phyloP scores from a whole-genome alignment of 2,329 filamentous ascomycete species.

The Thermothelomyces thermophilus region DNA sequence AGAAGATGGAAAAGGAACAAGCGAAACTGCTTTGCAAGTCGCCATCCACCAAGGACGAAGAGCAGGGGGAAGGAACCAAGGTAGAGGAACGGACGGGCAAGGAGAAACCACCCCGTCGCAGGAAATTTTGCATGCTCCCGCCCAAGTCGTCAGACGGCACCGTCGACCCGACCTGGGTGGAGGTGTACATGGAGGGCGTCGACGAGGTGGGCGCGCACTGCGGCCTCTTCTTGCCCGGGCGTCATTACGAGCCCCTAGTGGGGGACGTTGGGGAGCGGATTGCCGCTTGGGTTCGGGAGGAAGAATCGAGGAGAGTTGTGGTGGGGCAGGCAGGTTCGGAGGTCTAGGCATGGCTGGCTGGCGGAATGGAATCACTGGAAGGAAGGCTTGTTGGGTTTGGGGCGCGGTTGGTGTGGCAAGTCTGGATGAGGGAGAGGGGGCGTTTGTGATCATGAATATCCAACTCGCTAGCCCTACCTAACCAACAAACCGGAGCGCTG shows the following conservation, averaged over 20 bases:
- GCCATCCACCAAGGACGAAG: slow-evolving; percentile 17
- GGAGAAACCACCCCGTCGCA: slow-evolving; percentile 37
- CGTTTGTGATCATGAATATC: too few species aligned
- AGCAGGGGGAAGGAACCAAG: slow-evolving; percentile 4
- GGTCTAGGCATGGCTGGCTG: background rate
- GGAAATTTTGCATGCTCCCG: slow-evolving; percentile 75
- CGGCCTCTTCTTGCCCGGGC: slow-evolving; percentile 66
- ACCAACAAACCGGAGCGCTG: too few species aligned
- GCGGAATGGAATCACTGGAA: too few species aligned
- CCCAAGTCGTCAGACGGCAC: slow-evolving; percentile 36
- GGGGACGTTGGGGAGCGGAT: slow-evolving; percentile 64
- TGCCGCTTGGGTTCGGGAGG: slow-evolving; percentile 62
- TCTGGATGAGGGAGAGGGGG: too few species aligned
- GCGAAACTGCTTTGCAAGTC: slow-evolving; percentile 4
- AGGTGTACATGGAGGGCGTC: slow-evolving; percentile 72
- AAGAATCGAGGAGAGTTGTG: slow-evolving; percentile 41
- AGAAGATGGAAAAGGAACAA: slow-evolving; percentile 16
- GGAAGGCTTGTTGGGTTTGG: too few species aligned
- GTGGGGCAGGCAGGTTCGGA: slow-evolving; percentile 9
- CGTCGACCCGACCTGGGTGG: slow-evolving; percentile 68
- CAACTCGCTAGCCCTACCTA: too few species aligned
- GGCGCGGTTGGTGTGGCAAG: too few species aligned
- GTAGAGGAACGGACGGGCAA: background rate
- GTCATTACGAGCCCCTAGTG: slow-evolving; percentile 71
- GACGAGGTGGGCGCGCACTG: slow-evolving; percentile 85